These are phyloP conservation scores for Viola odorata DNA, from an alignment of 345 rosid species.

Conservation along the genomic window DNA sequence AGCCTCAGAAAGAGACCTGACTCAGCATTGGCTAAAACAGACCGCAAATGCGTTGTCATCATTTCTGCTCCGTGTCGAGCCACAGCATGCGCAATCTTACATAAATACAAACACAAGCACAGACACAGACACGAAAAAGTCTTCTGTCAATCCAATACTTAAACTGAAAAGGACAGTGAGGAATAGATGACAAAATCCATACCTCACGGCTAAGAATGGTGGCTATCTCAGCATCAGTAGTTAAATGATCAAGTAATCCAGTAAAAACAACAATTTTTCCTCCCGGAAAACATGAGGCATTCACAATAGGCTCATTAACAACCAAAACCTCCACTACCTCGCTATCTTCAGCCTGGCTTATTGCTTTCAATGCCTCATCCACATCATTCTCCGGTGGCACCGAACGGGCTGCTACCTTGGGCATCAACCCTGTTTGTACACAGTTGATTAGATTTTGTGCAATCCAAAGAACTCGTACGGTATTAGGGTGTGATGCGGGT, in stretches of 20 bases:
- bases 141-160: neutral
- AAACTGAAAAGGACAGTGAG: too few species aligned
- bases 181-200: conserved; percentile 2
- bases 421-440: conserved; percentile 70
- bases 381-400: conserved; percentile 27
- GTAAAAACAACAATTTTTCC: conserved; percentile 89
- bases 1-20: conserved; percentile 72
- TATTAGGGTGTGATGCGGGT: conserved; percentile 80
- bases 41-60: conserved; percentile 71
- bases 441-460: conserved; percentile 69
- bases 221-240: conserved; percentile 78
- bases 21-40: conserved; percentile 74
- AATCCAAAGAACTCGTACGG: conserved; percentile 62
- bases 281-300: conserved; percentile 86
- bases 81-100: conserved; percentile 95
- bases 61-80: conserved; percentile 77
- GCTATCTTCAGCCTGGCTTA: conserved; percentile 31
- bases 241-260: conserved; percentile 72
- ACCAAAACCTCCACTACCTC: conserved; percentile 68
- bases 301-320: conserved; percentile 63
- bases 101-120: too few species aligned
- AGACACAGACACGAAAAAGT: conserved; percentile 10
- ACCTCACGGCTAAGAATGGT: conserved; percentile 93
- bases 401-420: conserved; percentile 42
- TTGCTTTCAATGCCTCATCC: conserved; percentile 38